A percentile compares a stretch with the other conserved stretches of the same genome.
phyloP scores from a whole-genome alignment of 75 land plant genomes.

The Larix kaempferi region DNA sequence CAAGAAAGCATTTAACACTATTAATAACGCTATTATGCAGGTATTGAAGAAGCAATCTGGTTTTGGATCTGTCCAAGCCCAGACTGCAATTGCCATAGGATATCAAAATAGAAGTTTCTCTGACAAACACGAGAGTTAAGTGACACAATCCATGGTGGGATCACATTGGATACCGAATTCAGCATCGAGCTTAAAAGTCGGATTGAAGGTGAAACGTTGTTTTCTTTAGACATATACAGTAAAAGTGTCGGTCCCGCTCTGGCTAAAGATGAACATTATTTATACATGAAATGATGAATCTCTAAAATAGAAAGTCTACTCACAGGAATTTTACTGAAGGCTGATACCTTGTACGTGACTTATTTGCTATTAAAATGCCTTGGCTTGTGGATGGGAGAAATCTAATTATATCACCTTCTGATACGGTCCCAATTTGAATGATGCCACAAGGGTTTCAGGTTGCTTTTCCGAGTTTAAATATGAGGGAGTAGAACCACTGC shows the following conservation, averaged over 20 bases:
- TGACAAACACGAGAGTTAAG: slow-evolving; percentile 1
- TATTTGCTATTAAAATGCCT: no score
- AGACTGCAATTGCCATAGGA: not conserved
- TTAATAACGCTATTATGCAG: no score
- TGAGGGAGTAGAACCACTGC: no score
- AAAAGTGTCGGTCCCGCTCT: not conserved
- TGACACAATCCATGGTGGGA: not conserved
- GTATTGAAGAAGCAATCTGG: slow-evolving; percentile 2
- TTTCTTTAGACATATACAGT: not conserved
- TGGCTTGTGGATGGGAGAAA: no score
- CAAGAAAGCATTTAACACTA: no score
- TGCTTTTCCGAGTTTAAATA: no score
- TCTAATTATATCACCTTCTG: no score
- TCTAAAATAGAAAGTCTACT: not conserved
- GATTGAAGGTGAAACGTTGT: slow-evolving; percentile 8
- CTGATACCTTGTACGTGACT: no score
- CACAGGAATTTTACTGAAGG: no score
- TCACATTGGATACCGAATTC: slow-evolving; percentile 9
- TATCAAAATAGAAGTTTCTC: slow-evolving; percentile 6
- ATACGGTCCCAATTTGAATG: no score
- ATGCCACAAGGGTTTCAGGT: no score
- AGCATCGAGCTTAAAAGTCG: not conserved
- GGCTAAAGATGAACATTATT: not conserved
- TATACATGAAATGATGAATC: not conserved
- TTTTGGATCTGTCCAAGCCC: slow-evolving; percentile 8